Conservation (phyloP, 176 grass and related monocot genomes). For the Carex myosuroides region DNA sequence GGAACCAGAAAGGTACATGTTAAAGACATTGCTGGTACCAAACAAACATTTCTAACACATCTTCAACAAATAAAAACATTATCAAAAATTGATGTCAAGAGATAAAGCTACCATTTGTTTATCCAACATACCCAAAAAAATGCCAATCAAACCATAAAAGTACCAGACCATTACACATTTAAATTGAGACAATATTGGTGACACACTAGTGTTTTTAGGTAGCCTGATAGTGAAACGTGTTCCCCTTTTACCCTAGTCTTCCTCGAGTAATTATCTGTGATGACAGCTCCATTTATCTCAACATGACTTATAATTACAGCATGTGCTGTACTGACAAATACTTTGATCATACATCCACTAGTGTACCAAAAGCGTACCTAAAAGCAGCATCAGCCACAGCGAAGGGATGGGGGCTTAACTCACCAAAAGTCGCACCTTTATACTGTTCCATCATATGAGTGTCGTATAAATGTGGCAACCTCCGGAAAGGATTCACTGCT, state of each 20-base stretch:
- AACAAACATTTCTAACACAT: not conserved
- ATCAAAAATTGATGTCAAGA: not conserved
- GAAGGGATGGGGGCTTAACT: constrained; percentile 94
- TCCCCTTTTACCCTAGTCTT: not conserved
- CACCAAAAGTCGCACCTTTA: constrained; percentile 88
- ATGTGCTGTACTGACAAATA: not conserved
- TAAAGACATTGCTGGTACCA: not conserved
- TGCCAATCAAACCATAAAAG: constrained; percentile 20
- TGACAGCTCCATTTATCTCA: constrained; percentile 2
- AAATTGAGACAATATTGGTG: not conserved
- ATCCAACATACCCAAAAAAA: not conserved
- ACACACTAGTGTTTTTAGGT: not conserved
- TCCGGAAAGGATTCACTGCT: constrained; percentile 95
- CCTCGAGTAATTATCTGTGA: not conserved
- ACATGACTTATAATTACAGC: not conserved
- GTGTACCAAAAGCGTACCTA: constrained; percentile 41
- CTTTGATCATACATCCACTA: constrained; percentile 18
- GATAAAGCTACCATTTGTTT: not conserved
- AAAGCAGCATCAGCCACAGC: constrained; percentile 94
- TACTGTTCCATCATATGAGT: constrained; percentile 99
- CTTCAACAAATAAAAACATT: not conserved
- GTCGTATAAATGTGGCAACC: constrained; percentile 91
- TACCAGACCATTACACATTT: not conserved
- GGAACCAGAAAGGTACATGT: not conserved
- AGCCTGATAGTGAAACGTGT: not conserved